Percentiles rank a stretch among this genome's conserved stretches.
Evolutionary conservation across 306 rosid genomes (phyloP).

Genomic region (Cyclanthera cordifolia): DNA sequence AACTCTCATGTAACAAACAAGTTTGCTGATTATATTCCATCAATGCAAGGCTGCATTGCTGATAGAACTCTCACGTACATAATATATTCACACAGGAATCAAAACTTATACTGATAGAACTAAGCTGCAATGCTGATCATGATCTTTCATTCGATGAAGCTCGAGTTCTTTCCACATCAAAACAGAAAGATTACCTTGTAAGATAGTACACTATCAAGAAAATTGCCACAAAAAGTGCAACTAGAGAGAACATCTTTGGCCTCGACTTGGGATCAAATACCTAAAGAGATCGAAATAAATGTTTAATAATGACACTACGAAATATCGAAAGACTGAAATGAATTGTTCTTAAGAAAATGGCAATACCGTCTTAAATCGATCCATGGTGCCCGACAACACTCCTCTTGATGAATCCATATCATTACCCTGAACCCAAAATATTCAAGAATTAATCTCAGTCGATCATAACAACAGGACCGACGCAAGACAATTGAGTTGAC

Average conservation of each 20-base stretch:
- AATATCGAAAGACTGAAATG: not conserved
- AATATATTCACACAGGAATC: slow-evolving; percentile 8
- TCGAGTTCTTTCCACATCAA: not conserved
- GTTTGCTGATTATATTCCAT: slow-evolving; percentile 6
- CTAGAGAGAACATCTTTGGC: slow-evolving; percentile 75
- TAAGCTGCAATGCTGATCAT: not conserved
- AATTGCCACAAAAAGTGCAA: slow-evolving; percentile 66
- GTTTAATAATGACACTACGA: not conserved
- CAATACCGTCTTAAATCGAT: slow-evolving; percentile 78
- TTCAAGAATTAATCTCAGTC: not conserved
- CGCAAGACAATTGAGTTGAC: slow-evolving; percentile 15
- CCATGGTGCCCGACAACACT: slow-evolving; percentile 82
- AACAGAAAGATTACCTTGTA: slow-evolving; percentile 26
- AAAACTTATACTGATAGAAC: not conserved
- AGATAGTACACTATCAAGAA: slow-evolving; percentile 80
- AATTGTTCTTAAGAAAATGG: not conserved
- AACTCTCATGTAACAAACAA: not conserved
- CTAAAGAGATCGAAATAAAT: slow-evolving; percentile 27
- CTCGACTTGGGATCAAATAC: slow-evolving; percentile 91
- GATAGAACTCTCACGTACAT: not conserved
- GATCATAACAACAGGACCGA: not conserved
- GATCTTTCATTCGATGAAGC: not conserved
- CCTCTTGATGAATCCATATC: slow-evolving; percentile 98
- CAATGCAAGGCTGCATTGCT: not conserved
- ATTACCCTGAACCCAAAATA: slow-evolving; percentile 41